Conservation (phyloP, 2,329 filamentous ascomycete genomes). For the Aspergillus pseudoglaucus region DNA sequence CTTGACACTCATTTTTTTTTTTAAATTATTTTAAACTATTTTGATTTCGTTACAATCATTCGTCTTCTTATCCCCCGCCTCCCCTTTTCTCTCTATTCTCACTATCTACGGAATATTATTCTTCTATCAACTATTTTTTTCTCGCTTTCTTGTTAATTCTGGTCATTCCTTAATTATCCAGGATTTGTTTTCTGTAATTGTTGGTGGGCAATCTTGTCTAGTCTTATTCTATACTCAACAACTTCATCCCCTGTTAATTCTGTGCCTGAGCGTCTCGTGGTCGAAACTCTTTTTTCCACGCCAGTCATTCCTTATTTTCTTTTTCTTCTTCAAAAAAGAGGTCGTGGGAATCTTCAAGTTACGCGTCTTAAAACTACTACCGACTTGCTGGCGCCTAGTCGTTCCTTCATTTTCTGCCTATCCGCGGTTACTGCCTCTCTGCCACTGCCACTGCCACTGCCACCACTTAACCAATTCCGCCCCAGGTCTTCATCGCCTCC, state of each 20-base stretch:
- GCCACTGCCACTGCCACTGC: neutral
- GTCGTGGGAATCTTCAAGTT: too few relatives aligned
- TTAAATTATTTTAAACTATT: conserved; percentile 5
- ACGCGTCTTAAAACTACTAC: neutral
- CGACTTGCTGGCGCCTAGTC: neutral
- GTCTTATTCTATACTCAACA: neutral
- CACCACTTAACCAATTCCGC: neutral
- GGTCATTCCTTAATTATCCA: neutral
- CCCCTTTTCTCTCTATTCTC: neutral
- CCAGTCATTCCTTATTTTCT: conserved; percentile 5
- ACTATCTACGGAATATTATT: neutral
- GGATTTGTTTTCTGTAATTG: neutral
- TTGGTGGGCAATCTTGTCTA: too few relatives aligned
- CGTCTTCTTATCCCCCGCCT: neutral
- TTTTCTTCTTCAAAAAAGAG: too few relatives aligned
- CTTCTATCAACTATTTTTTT: neutral
- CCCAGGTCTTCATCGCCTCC: neutral
- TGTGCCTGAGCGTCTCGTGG: conserved; percentile 1
- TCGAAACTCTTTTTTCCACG: conserved; percentile 2
- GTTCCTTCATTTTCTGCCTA: neutral
- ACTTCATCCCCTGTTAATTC: neutral
- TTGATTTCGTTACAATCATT: neutral
- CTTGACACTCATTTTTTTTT: conserved; percentile 18
- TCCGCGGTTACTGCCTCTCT: neutral
- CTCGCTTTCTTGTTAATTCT: neutral